These are phyloP conservation scores for Pyricularia sp. DNA, from an alignment of 2,329 filamentous ascomycete species.

Conservation along the genomic window DNA sequence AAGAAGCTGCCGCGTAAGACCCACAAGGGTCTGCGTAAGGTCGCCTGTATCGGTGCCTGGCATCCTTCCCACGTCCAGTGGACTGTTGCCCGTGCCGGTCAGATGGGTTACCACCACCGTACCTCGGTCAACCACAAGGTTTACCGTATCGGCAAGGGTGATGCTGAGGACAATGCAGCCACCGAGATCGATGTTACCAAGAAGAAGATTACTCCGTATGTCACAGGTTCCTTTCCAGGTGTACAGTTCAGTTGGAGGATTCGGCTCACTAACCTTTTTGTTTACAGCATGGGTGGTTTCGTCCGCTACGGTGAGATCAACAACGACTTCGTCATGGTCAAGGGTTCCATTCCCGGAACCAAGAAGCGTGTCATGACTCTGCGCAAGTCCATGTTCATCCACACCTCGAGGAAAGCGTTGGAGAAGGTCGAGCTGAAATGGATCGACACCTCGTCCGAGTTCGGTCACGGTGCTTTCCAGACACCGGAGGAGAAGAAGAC, in stretches of 20 bases:
- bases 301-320: slow-evolving; percentile 98
- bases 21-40: slow-evolving; percentile 99
- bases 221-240: slow-evolving; percentile 18
- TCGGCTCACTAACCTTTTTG: slow-evolving; percentile 18
- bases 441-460: slow-evolving; percentile 99
- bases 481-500: slow-evolving; percentile 95
- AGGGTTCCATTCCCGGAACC: slow-evolving; percentile 92
- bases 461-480: slow-evolving; percentile 99
- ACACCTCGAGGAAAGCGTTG: slow-evolving; percentile 88
- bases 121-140: slow-evolving; percentile 99
- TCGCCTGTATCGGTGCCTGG: slow-evolving; percentile 99
- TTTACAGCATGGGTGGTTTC: slow-evolving; percentile 82
- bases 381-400: slow-evolving; percentile 95
- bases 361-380: slow-evolving; percentile 99
- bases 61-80: slow-evolving; percentile 99
- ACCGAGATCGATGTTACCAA: slow-evolving; percentile 96
- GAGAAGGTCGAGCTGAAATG: slow-evolving; percentile 99
- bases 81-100: slow-evolving; percentile 99
- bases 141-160: slow-evolving; percentile 93
- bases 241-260: neutral
- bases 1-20: slow-evolving; percentile 99
- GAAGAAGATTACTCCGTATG: slow-evolving; percentile 99
- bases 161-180: slow-evolving; percentile 80
- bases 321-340: slow-evolving; percentile 96
- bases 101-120: slow-evolving; percentile 99